Evolutionary conservation across 73 alveolate genomes (phyloP).

Genomic region (Tetrahymena malaccensis): DNA sequence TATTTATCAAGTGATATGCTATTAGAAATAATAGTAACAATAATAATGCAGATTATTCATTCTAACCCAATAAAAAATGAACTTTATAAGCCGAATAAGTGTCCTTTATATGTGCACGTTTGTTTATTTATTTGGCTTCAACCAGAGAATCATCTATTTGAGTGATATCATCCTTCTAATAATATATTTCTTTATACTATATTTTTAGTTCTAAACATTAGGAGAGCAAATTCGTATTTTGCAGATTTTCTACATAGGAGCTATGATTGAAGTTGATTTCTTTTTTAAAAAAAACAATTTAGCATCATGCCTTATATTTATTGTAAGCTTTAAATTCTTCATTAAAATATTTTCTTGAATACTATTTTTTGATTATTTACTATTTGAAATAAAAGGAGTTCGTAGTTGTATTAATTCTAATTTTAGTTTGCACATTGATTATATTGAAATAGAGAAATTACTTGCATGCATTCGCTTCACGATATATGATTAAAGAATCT

Average conservation of each 20-base stretch:
- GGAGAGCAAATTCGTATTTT: background rate
- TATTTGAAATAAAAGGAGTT: background rate
- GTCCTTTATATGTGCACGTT: background rate
- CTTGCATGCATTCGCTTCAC: background rate
- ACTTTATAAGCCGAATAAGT: background rate
- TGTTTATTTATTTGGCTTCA: background rate
- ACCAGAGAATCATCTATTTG: background rate
- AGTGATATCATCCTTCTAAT: background rate
- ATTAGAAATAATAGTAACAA: background rate
- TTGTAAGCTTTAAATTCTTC: background rate
- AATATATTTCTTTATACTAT: background rate
- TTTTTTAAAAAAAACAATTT: background rate
- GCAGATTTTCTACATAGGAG: background rate
- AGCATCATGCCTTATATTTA: background rate
- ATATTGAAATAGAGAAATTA: background rate
- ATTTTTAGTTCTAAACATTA: background rate
- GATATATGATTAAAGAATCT: background rate
- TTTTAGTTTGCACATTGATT: background rate
- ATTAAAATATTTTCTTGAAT: background rate
- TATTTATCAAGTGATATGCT: background rate
- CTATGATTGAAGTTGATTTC: background rate
- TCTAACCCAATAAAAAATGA: background rate
- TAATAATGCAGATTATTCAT: background rate
- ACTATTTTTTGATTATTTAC: too few relatives aligned
- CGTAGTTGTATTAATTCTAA: background rate